Conservation (phyloP, 169 alveolate species). For the Prorocentrum cordatum region DNA sequence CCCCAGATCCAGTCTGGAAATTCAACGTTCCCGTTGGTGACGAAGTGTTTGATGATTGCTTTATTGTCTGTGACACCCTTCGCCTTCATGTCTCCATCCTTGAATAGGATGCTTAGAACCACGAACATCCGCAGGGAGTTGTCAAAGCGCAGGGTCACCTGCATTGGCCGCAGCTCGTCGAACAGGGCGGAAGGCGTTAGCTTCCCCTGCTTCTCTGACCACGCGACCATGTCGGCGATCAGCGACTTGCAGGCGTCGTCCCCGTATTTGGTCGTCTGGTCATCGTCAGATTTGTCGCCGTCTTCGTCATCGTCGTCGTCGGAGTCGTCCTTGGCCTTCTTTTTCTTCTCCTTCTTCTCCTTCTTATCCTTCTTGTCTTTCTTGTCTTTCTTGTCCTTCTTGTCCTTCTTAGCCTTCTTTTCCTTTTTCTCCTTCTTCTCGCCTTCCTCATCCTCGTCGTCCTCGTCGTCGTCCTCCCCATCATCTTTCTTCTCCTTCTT, state of each 20-base stretch:
- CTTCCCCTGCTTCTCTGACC: not conserved
- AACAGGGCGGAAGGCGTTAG: constrained; percentile 76
- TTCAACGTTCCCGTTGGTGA: not conserved
- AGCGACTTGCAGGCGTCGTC: constrained; percentile 1
- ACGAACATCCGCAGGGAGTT: constrained; percentile 77
- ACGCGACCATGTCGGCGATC: not conserved
- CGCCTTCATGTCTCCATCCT: not conserved
- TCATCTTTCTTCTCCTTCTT: too few species aligned
- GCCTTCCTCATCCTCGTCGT: too few species aligned
- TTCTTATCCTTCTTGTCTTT: too few species aligned
- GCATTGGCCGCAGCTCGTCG: constrained; percentile 82
- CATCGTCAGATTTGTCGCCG: too few species aligned
- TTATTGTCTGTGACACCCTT: not conserved
- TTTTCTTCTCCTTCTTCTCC: too few species aligned
- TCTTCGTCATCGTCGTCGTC: too few species aligned
- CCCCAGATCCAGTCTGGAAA: not conserved
- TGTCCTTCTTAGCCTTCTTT: too few species aligned
- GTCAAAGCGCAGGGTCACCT: constrained; percentile 83
- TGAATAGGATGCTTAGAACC: constrained; percentile 75
- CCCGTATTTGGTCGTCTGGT: constrained; percentile 29
- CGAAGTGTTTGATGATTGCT: not conserved
- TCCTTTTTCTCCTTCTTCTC: constrained; percentile 70
- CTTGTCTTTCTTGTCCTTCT: too few species aligned
- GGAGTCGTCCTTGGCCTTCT: too few species aligned
- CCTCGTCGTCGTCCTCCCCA: too few species aligned